Evolutionary conservation across 768 basidiomycete species (phyloP).

Genomic region (Phylloporus rhodoxanthus): DNA sequence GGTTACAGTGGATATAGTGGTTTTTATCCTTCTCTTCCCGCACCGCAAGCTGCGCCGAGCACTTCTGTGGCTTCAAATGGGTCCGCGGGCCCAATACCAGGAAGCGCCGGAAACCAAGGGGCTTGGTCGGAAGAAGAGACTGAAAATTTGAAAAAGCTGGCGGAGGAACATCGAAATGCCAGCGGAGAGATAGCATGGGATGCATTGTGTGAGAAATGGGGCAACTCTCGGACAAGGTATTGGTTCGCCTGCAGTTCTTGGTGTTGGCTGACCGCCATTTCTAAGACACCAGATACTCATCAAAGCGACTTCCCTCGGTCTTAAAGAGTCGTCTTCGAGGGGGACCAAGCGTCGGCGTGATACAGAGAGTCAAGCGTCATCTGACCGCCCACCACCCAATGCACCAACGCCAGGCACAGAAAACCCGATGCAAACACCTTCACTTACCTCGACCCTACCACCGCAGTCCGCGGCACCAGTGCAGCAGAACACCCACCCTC

Average conservation of each 20-base stretch:
- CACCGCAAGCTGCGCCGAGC: constrained; percentile 22
- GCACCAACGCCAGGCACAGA: constrained; percentile 19
- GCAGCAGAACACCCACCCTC: constrained; percentile 24
- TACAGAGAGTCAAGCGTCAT: constrained; percentile 28
- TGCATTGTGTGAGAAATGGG: constrained; percentile 69
- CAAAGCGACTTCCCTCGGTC: constrained; percentile 70
- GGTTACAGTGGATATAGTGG: constrained; percentile 39
- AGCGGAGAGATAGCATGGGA: constrained; percentile 67
- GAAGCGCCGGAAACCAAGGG: constrained; percentile 51
- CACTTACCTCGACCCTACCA: constrained; percentile 23
- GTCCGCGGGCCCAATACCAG: constrained; percentile 13
- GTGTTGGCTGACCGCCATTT: constrained; percentile 4
- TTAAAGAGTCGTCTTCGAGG: constrained; percentile 69
- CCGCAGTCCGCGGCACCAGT: constrained; percentile 15
- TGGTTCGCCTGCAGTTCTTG: constrained; percentile 8
- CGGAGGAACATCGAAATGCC: constrained; percentile 56
- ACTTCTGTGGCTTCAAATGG: constrained; percentile 24
- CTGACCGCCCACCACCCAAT: constrained; percentile 21
- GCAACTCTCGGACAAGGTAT: constrained; percentile 66
- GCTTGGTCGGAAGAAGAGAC: constrained; percentile 78
- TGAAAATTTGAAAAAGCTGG: constrained; percentile 59
- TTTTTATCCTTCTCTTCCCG: constrained; percentile 28
- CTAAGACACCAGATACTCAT: constrained; percentile 75
- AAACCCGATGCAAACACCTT: constrained; percentile 15
- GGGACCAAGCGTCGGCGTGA: constrained; percentile 58